These are phyloP conservation scores for Salix viminalis DNA, from an alignment of 345 rosid genomes.

Conservation along the genomic window DNA sequence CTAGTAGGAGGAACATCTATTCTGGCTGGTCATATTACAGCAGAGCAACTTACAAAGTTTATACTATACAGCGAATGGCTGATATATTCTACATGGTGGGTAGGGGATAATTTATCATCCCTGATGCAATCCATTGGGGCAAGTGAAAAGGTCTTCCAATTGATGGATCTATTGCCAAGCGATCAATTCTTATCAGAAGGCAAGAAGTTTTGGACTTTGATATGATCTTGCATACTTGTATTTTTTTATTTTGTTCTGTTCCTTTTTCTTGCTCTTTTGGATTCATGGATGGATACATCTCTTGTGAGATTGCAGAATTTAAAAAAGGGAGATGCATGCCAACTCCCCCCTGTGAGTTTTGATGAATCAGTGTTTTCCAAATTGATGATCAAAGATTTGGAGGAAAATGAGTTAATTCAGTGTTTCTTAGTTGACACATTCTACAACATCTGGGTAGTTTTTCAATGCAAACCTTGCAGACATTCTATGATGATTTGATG, in stretches of 20 bases:
- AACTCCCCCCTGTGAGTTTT: neutral
- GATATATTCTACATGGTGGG: conserved; percentile 96
- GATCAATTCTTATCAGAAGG: conserved; percentile 76
- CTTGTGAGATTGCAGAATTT: conserved; percentile 5
- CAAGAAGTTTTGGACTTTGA: conserved; percentile 29
- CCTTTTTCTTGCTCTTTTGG: neutral
- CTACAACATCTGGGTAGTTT: neutral
- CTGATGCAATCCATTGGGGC: conserved; percentile 99
- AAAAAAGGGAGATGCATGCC: neutral
- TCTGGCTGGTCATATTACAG: conserved; percentile 76
- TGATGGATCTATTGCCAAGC: conserved; percentile 92
- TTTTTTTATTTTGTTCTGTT: neutral
- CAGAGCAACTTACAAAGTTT: conserved; percentile 92
- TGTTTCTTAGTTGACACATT: neutral
- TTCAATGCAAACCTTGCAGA: neutral
- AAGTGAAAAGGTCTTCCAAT: conserved; percentile 93
- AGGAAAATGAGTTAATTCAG: neutral
- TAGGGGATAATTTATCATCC: conserved; percentile 83
- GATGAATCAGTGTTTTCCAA: neutral
- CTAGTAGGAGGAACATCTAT: conserved; percentile 85
- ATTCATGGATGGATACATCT: neutral
- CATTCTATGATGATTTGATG: conserved; percentile 1
- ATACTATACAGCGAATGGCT: conserved; percentile 95
- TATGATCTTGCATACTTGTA: neutral
- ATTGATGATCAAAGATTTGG: neutral